Evolutionary conservation across 2,329 filamentous ascomycete genomes (phyloP), one percentile per base, ranked within the genome.

Genomic region (Stachybotrys chlorohalonatus): DNA sequence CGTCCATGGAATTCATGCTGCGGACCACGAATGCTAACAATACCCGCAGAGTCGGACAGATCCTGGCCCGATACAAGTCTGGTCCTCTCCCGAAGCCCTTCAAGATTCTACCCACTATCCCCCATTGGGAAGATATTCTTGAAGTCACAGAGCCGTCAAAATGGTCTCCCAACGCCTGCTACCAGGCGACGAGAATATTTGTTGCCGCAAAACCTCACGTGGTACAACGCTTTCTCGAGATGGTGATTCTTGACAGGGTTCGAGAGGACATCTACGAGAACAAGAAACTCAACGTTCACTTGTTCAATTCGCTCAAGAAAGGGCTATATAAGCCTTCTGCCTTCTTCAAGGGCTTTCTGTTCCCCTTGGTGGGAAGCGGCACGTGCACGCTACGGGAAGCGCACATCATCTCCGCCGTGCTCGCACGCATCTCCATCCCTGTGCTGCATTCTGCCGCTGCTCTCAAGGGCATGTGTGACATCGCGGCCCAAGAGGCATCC

Each of bases 51-150:
- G 86, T 96, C 62, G 93, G 92, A 57, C 78, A 92, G 61, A 87
- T 97, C 57, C 80, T 99, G 56, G 91, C 90, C 31, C 84, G 93
- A 60, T 97, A 96, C 77, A 96, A 95, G 73, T 93, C 89, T 13
- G 94, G 94, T n/a, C 93, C 93, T 61, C 80, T 99, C 36, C 94
- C 94, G 17, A 99, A 99, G 72, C 93, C 93, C 0, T 95, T 99
- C 80, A 97, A 97, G 73, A 91, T 97, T 60, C 81, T 99, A 8
- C 94, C 94, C 2, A 92, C 91, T 1, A 83, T 97, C 13, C 91
- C 91, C 7, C 71, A 94, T 64, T 97, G 92, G 91, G 89, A 94
- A 67, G 88, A 90, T 17, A 88, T 96, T 45, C 82, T 96, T 62
- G 79, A 85, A 59, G 83, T 95, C 54, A 95, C 91, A n/a, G 81